Evolutionary conservation across 306 rosid genomes (phyloP), one percentile per base, ranked within the genome.

Genomic region (Ormosia emarginata): DNA sequence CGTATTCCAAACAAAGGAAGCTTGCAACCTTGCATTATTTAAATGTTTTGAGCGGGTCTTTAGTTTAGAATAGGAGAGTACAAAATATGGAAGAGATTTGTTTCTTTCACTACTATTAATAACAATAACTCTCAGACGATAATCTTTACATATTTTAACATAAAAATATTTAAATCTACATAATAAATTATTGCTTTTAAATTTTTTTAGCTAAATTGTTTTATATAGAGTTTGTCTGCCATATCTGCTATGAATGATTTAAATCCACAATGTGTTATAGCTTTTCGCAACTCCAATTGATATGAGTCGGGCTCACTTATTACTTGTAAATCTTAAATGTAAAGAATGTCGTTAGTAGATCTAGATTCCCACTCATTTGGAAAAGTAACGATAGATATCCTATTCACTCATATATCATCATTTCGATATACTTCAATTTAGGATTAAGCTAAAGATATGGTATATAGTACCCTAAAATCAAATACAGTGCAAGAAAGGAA

Each of bases 281-380:
- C 41, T 61, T 59, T 36, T 32, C 17, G 49, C 37, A 34, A 34
- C 49, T 46, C 52, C 50, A 30, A 76, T 76, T 61, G 43, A 44
- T 32, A 30, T 43, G 12, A 76, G 12, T 62, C 10, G 37, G 47
- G 17, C 6, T 76, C 49, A 77, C 63, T 77, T 17, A 47, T 77
- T 75, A 61, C 57, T 8, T n/a, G 30, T 29, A 75, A 61, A 61
- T 44, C 33, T 29, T 6, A 77, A 49, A 64, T 64, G 37, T 77
- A 10, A 39, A 77, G 63, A 77, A 63, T 33, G 64, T 76, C 49
- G 49, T 63, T 76, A 5, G 49, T 33, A 76, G 61, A 76, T 76
- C 46, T 33, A 76, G 71, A 76, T 76, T 62, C 80, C 49, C 14
- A 64, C 53, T 49, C 9, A 77, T 49, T 64, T 64, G 64, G 74